These are phyloP conservation scores for Ascochyta koolunga DNA, from an alignment of 2,329 filamentous ascomycete genomes.

Conservation along the genomic window DNA sequence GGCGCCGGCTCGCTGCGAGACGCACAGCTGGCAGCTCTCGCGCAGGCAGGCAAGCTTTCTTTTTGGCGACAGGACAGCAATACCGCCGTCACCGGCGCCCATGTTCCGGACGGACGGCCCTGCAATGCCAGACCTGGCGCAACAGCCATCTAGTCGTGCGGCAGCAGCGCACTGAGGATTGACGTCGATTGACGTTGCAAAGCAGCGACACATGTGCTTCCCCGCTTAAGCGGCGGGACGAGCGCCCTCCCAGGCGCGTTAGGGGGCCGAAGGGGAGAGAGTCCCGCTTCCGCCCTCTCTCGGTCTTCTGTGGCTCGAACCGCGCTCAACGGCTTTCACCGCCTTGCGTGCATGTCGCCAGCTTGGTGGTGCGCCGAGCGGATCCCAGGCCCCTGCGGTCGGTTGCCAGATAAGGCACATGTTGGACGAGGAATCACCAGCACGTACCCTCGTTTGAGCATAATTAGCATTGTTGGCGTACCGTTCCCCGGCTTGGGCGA, in stretches of 20 bases:
- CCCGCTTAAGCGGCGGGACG: conserved; percentile 35
- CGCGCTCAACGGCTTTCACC: conserved; percentile 22
- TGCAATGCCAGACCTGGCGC: conserved; percentile 1
- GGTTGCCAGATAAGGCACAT: conserved; percentile 34
- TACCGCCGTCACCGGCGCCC: neutral
- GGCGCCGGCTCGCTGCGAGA: conserved; percentile 15
- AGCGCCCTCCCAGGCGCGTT: conserved; percentile 26
- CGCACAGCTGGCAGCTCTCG: conserved; percentile 8
- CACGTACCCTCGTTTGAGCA: neutral
- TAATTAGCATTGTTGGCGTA: no score
- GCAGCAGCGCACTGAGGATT: conserved; percentile 1
- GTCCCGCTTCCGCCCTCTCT: conserved; percentile 8
- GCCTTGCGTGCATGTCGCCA: conserved; percentile 42
- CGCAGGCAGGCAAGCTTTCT: no score
- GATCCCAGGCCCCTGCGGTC: conserved; percentile 30
- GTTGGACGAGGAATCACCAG: conserved; percentile 7
- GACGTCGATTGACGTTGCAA: conserved; percentile 7
- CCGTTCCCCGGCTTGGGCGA: conserved; percentile 3
- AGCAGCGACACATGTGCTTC: conserved; percentile 16
- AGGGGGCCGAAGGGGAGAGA: conserved; percentile 10
- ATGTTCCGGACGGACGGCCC: conserved; percentile 6
- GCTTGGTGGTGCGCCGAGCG: conserved; percentile 35
- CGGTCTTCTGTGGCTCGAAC: conserved; percentile 31
- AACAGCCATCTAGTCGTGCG: neutral
- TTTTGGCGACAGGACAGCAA: conserved; percentile 3